Base-by-base conservation (phyloP, 495 filamentous ascomycete species). In the Daldinia vernicosa region DNA sequence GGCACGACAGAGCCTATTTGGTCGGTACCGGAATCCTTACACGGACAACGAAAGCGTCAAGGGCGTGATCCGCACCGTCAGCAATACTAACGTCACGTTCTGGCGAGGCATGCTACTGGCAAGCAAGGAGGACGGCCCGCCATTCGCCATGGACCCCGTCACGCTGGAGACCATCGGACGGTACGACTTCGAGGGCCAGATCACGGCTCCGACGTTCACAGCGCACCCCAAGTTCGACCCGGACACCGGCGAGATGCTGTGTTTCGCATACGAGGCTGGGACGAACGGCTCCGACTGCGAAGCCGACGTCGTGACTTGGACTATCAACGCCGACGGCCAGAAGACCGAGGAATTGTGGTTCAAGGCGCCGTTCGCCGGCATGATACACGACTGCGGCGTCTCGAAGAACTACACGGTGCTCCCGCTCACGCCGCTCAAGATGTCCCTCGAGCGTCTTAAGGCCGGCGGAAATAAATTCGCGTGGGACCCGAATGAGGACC, bases 221-320 rank as follows among this genome's bases (percentile, higher is more conserved):
- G 88, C 88, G 1, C 88, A 90, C 67, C 88, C 88, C 0, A 90
- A 90, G 71, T 78, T 88, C 54, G 87, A 89, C 63, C 88, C 87
- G 0, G 77, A 76, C 14, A 89, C 83, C 1, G 83, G 84, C 11
- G 88, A 90, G 73, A 81, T 89, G 80, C 64, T 88, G 5, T 84
- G 81, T 45, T 87, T 86, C 63, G 85, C 84, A 3, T 88, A 88
- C 64, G 85, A 86, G 69, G 82, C 82, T 0, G 83, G 82, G 7
- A 80, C 81, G 1, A 76, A 85, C 55, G 82, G 83, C 0, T 58
- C 74, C 3, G 81, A 84, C 63, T 82, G 78, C 37, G 80, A 78
- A 0, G 74, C 76, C 1, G 86, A 88, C 50, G 78, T 87, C n/a
- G 80, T 78, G 12, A 79, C 82, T 0, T 88, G 84, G 78, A 82